phyloP scores from a whole-genome alignment of 139 green algal genomes.

The Chlamydomonas sp. region DNA sequence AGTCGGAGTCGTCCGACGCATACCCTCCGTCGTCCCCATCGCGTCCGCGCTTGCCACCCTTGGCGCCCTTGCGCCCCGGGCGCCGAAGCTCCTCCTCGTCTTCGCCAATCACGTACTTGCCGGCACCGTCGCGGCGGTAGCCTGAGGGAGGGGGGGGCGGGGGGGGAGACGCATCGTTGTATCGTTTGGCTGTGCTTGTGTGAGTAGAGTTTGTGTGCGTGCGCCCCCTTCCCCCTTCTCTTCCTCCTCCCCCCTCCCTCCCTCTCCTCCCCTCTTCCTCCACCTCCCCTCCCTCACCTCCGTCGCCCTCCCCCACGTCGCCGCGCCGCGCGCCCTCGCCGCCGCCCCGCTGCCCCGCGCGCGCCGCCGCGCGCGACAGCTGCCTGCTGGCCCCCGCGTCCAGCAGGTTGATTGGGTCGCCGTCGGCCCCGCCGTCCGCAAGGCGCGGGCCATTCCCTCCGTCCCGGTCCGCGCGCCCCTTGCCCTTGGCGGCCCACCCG shows the following conservation, averaged over 20 bases:
- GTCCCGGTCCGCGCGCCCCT: not conserved
- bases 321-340: not conserved
- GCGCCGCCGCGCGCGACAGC: conserved; percentile 12
- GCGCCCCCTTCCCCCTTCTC: not conserved
- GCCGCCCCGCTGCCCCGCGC: conserved; percentile 22
- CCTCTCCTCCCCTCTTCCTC: not conserved
- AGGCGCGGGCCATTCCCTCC: conserved; percentile 28
- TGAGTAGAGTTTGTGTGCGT: too few species aligned
- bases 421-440: conserved; percentile 17
- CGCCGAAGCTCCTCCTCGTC: too few species aligned
- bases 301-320: conserved; percentile 13
- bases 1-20: conserved; percentile 58
- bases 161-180: too few species aligned
- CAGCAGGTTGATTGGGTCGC: conserved; percentile 81
- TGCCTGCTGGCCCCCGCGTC: conserved; percentile 51
- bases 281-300: not conserved
- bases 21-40: conserved; percentile 20
- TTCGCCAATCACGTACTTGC: too few species aligned
- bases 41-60: too few species aligned
- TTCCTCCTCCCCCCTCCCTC: conserved; percentile 11
- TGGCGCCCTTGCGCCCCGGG: too few species aligned
- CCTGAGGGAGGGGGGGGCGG: too few species aligned
- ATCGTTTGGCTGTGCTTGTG: too few species aligned
- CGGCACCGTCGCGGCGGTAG: too few species aligned
- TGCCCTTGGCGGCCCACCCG: conserved; percentile 4